These are phyloP conservation scores for Tylopilus rubrobrunneus DNA, from an alignment of 768 basidiomycete species.

Conservation along the genomic window DNA sequence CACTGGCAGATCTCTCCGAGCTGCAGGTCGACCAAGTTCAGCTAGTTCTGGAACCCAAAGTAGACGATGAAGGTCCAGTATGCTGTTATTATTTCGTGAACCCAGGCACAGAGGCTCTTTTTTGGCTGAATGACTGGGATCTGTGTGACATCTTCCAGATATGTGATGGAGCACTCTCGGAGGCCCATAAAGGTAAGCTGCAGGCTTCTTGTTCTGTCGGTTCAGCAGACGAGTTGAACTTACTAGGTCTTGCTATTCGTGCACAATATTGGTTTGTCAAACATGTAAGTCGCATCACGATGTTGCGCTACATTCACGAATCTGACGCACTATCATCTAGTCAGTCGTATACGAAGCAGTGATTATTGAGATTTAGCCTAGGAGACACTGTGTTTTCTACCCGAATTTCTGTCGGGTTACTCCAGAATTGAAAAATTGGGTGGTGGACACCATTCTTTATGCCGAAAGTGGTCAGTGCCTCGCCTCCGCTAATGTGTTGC, in stretches of 20 bases:
- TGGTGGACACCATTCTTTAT: conserved; percentile 20
- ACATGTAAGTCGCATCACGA: conserved; percentile 3
- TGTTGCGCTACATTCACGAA: background rate
- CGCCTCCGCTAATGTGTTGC: background rate
- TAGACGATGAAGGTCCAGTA: conserved; percentile 9
- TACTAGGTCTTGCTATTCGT: conserved; percentile 31
- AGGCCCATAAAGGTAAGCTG: conserved; percentile 25
- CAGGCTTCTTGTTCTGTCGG: too few species aligned
- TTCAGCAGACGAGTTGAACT: background rate
- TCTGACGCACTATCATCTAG: conserved; percentile 3
- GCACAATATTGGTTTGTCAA: conserved; percentile 34
- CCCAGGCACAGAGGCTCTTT: conserved; percentile 42
- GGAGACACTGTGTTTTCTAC: conserved; percentile 34
- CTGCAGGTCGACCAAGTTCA: conserved; percentile 35
- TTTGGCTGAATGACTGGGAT: conserved; percentile 46
- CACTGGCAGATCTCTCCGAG: conserved; percentile 15
- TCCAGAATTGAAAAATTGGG: conserved; percentile 21
- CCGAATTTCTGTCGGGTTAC: conserved; percentile 26
- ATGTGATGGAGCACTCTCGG: conserved; percentile 17
- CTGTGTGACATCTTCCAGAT: conserved; percentile 27
- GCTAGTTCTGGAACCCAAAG: conserved; percentile 42
- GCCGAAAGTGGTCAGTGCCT: conserved; percentile 20
- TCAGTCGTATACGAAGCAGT: background rate
- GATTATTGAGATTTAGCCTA: conserved; percentile 4
- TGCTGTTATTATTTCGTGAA: conserved; percentile 53